Base-by-base conservation (phyloP, 2,329 filamentous ascomycete species). In the Shiraia bambusicola region DNA sequence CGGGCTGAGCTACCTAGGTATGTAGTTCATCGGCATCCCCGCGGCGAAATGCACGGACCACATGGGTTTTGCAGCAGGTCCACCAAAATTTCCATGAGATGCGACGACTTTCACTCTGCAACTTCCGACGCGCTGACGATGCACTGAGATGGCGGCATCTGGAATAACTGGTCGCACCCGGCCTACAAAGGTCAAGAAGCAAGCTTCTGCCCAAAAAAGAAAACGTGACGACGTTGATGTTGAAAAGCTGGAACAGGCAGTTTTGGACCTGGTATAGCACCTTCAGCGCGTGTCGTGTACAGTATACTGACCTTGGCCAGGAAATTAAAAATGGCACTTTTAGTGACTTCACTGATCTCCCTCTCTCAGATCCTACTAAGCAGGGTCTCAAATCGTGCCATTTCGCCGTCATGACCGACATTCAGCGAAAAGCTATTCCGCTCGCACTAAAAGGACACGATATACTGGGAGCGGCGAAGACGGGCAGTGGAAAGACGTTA, bases 401-500 rank as follows among this genome's bases (percentile, higher is more conserved):
- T 68, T 98, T 92, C 74, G 87, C 91, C 61, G 84, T 81, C 34
- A 77, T 96, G 54, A 98, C 93, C 48, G 91, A 95, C 53, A 88
- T 98, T 58, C 93, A 98, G 73, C 80, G 86, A 34, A 85, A 85
- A 61, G 90, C 91, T n/a, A 86, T 98, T 45, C 90, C 88, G 5
- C 77, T 90, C 47, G 91, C 88, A 7, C 78, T 98, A 50, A 87
- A 94, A 69, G 88, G 88, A 42, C 76, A 76, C 44, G 93, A 98
- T 67, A 87, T 98, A 28, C 82, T 98, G 28, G 93, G 91, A 29
- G 93, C 93, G 4, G 93, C 93, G 28, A 96, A 95, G 72, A 97
- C 92, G 0, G 92, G 92, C 37, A 94, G 88, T 64, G 92, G 92
- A 62, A 97, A 97, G 75, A 97, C 92, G 0, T 77, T 98, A 16